Conservation (phyloP, 352 stramenopile species). For the Phytophthora litchii region DNA sequence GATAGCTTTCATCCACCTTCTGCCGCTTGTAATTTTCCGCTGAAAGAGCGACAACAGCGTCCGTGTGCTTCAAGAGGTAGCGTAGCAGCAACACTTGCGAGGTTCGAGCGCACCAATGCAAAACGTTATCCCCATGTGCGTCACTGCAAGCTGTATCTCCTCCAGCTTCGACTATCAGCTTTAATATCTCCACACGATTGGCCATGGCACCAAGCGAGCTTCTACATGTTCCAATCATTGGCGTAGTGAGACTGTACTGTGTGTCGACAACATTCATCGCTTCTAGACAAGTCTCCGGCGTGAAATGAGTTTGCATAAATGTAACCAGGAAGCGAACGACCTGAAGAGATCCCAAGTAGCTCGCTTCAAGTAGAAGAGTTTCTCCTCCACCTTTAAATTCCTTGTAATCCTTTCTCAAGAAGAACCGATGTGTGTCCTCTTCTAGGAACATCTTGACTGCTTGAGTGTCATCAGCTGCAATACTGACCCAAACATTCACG, state of each 20-base stretch:
- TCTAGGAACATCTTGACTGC: slow-evolving; percentile 43
- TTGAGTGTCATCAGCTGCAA: slow-evolving; percentile 38
- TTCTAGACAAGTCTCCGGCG: slow-evolving; percentile 29
- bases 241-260: slow-evolving; percentile 50
- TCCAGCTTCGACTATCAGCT: slow-evolving; percentile 51
- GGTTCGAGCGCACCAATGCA: slow-evolving; percentile 74
- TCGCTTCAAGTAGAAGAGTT: slow-evolving; percentile 64
- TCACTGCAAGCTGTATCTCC: slow-evolving; percentile 53
- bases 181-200: slow-evolving; percentile 54
- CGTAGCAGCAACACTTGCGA: slow-evolving; percentile 56
- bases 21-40: slow-evolving; percentile 63
- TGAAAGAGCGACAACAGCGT: slow-evolving; percentile 51
- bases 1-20: slow-evolving; percentile 34
- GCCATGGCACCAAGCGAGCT: slow-evolving; percentile 45
- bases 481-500: slow-evolving; percentile 49
- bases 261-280: slow-evolving; percentile 60
- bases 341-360: slow-evolving; percentile 40
- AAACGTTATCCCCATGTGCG: slow-evolving; percentile 61
- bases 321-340: slow-evolving; percentile 43
- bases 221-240: slow-evolving; percentile 65
- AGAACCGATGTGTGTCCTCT: slow-evolving; percentile 35
- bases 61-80: slow-evolving; percentile 63
- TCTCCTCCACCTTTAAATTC: slow-evolving; percentile 12
- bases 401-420: slow-evolving; percentile 34
- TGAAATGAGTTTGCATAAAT: slow-evolving; percentile 42